Conservation (phyloP, 2,329 filamentous ascomycete genomes). For the Paraphaeosphaeria sporulosa region DNA sequence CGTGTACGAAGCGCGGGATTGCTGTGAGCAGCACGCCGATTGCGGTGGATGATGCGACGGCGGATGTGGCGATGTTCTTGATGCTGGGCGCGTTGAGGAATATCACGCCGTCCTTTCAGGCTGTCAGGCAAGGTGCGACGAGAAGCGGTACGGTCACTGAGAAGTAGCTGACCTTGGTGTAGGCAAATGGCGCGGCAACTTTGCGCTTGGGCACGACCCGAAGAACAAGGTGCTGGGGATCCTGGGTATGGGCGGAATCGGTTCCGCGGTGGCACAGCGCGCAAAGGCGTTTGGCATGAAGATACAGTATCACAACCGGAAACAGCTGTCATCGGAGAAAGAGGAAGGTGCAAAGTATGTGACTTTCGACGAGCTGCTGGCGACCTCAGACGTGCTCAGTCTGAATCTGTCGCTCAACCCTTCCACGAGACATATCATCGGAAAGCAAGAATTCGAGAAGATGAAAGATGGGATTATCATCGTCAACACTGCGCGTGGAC, state of each 20-base stretch:
- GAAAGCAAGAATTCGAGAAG: constrained; percentile 57
- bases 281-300: constrained; percentile 64
- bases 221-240: constrained; percentile 63
- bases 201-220: constrained; percentile 61
- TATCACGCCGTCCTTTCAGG: constrained; percentile 55
- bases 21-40: constrained; percentile 56
- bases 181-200: constrained; percentile 56
- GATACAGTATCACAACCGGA: constrained; percentile 66
- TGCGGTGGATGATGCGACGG: constrained; percentile 61
- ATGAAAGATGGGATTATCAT: constrained; percentile 66
- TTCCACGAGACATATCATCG: constrained; percentile 62
- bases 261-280: constrained; percentile 57
- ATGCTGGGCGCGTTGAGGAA: constrained; percentile 61
- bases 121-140: constrained; percentile 53
- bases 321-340: constrained; percentile 45
- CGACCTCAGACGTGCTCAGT: constrained; percentile 62
- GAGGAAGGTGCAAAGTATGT: constrained; percentile 61
- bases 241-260: constrained; percentile 68
- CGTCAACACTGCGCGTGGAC: constrained; percentile 66
- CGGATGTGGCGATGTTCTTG: constrained; percentile 59
- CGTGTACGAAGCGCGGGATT: constrained; percentile 58
- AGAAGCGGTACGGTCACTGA: accelerated
- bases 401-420: constrained; percentile 62
- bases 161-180: constrained; percentile 11
- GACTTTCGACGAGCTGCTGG: constrained; percentile 62